These are phyloP conservation scores for Coemansia sp. DNA, from an alignment of 192 early-diverging fungal species.

Conservation along the genomic window DNA sequence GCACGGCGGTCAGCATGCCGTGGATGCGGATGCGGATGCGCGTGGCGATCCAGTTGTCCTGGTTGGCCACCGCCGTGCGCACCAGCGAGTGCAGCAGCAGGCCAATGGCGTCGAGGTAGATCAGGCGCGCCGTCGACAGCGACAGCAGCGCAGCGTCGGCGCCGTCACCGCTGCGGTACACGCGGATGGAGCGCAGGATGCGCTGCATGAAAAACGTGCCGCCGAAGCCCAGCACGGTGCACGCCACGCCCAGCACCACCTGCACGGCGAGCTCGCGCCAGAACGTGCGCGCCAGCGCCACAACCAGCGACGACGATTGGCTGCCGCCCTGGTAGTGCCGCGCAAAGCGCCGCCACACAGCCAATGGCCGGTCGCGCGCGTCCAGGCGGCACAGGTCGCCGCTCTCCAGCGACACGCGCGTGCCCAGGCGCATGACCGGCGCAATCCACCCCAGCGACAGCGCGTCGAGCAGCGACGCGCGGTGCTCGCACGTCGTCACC, in stretches of 20 bases:
- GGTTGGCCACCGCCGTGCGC: constrained; percentile 48
- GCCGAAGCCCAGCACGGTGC: constrained; percentile 38
- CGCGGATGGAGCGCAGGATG: constrained; percentile 49
- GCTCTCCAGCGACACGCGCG: constrained; percentile 56
- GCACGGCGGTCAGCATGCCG: constrained; percentile 62
- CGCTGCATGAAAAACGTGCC: constrained; percentile 60
- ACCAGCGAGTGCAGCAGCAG: constrained; percentile 52
- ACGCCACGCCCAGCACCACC: constrained; percentile 10
- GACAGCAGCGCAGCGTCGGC: constrained; percentile 7
- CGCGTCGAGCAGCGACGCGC: constrained; percentile 21
- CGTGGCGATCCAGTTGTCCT: constrained; percentile 59
- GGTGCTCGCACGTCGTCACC: constrained; percentile 25
- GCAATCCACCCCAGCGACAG: constrained; percentile 64
- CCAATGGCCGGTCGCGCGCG: background rate
- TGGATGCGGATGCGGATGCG: constrained; percentile 59
- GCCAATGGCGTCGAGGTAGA: constrained; percentile 63
- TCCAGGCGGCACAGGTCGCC: constrained; percentile 9
- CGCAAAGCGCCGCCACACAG: constrained; percentile 20
- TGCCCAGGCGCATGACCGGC: constrained; percentile 63
- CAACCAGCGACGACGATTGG: constrained; percentile 8
- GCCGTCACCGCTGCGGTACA: constrained; percentile 31
- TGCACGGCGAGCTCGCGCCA: constrained; percentile 31
- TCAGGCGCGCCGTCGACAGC: constrained; percentile 2
- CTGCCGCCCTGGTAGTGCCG: background rate
- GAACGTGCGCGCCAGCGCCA: constrained; percentile 36